Evolutionary conservation across 163 green algal species (phyloP).

Genomic region (Coccomyxa subellipsoidea): DNA sequence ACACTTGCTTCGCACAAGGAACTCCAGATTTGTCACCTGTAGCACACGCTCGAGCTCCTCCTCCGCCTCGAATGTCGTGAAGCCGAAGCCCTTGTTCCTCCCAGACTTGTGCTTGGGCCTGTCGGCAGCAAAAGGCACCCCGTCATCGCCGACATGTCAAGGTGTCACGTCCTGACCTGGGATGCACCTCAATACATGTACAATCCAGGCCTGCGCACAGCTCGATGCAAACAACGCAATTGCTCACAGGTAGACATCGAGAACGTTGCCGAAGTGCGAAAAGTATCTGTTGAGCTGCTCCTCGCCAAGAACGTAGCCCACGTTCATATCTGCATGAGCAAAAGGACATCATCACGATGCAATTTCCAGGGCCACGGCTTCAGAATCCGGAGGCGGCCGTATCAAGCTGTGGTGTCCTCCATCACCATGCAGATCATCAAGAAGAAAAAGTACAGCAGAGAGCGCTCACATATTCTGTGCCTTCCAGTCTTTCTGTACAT

Average conservation of each 20-base stretch:
- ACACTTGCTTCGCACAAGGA: neutral
- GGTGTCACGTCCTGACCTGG: no score
- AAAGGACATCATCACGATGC: no score
- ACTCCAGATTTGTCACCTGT: slow-evolving; percentile 2
- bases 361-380: no score
- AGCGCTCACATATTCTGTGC: neutral
- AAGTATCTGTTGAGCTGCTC: slow-evolving; percentile 29
- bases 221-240: neutral
- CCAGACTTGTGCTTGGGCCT: slow-evolving; percentile 23
- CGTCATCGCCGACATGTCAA: no score
- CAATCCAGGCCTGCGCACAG: no score
- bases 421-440: neutral
- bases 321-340: slow-evolving; percentile 8
- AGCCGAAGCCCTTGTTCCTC: slow-evolving; percentile 34
- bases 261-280: slow-evolving; percentile 22
- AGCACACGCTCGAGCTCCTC: slow-evolving; percentile 15
- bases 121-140: no score
- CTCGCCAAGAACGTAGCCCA: slow-evolving; percentile 29
- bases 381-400: no score
- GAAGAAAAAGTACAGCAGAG: neutral
- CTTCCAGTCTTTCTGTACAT: slow-evolving; percentile 4
- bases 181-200: no score
- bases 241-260: slow-evolving; percentile 13
- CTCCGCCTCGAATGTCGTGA: slow-evolving; percentile 32
- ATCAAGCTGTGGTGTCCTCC: no score